phyloP scores from a whole-genome alignment of 805 yeast genomes.

The Hanseniaspora jakobsenii region DNA sequence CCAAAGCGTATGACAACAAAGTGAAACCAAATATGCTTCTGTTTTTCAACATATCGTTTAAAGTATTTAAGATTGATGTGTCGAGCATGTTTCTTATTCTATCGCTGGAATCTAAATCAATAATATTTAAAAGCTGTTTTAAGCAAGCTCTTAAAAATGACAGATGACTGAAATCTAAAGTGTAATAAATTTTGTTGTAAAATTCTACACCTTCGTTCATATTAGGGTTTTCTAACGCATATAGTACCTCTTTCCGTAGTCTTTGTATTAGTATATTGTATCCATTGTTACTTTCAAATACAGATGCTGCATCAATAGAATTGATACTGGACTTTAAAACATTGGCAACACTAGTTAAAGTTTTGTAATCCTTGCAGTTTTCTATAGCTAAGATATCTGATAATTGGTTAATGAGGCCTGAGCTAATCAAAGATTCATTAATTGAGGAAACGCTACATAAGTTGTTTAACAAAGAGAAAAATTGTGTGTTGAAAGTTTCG shows the following conservation, averaged over 20 bases:
- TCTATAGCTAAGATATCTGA: conserved; percentile 46
- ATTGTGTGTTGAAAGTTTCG: conserved; percentile 37
- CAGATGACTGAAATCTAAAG: conserved; percentile 48
- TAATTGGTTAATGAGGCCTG: conserved; percentile 61
- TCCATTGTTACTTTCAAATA: conserved; percentile 58
- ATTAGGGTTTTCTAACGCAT: conserved; percentile 48
- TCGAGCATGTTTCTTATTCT: conserved; percentile 76
- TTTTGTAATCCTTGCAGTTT: conserved; percentile 40
- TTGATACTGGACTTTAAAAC: conserved; percentile 38
- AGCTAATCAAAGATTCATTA: conserved; percentile 48
- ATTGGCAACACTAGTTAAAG: conserved; percentile 53
- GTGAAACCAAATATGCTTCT: conserved; percentile 56
- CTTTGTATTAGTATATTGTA: conserved; percentile 48
- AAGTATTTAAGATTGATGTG: conserved; percentile 55
- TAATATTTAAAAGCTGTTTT: conserved; percentile 49
- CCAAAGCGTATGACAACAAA: conserved; percentile 47
- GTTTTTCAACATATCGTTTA: conserved; percentile 47
- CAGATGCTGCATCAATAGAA: conserved; percentile 41
- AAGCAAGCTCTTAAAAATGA: conserved; percentile 47
- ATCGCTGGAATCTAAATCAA: conserved; percentile 70
- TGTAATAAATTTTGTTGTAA: conserved; percentile 36
- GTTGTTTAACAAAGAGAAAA: conserved; percentile 53
- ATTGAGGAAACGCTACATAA: conserved; percentile 46
- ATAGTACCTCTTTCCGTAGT: conserved; percentile 50
- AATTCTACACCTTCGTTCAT: conserved; percentile 46